Evolutionary conservation across 1,284 basidiomycete species (phyloP), one percentile per base, ranked within the genome.

Genomic region (Cronartium ribicola): DNA sequence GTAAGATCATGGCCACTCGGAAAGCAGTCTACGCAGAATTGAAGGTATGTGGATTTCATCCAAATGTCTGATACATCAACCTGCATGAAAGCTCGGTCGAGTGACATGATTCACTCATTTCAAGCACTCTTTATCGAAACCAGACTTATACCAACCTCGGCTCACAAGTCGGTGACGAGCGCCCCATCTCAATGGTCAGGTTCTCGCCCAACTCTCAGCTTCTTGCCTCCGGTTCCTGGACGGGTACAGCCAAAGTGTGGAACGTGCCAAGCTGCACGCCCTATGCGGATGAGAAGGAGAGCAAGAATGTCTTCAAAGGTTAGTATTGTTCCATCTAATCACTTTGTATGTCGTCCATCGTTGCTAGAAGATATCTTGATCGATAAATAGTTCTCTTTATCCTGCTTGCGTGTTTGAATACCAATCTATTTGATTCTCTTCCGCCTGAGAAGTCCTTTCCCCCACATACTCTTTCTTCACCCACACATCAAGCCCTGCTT

Each of bases 141-240:
- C 79, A 94, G 90, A 90, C 88, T 80, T 94, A 90, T 81, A 86
- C 89, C 63, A 95, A 92, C 79, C 86, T 98, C 61, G 96, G 96
- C 37, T 97, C 95, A 0, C 96, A 98, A 85, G 93, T 98, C 78
- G 95, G 94, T 66, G 96, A 97, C 80, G 93, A 96, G 77, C 87
- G 96, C 65, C 94, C 95, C 1, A 87, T 98, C 76, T 91, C 93
- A 0, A 89, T 92, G 82, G 91, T 97, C 40, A 89, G 96, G 36
- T 98, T 98, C 81, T 89, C 95, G 0, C 96, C 96, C 4, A 90
- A 97, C 80, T 90, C 89, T 77, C 83, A 90, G 79, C 85, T 91
- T 61, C 85, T 98, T 39, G 91, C 93, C 0, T 96, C 95, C 0
- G 93, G 90, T 3, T 92, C 91, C 78, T 99, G 96, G 96, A 92